Evolutionary conservation across 2,329 filamentous ascomycete genomes (phyloP).

Genomic region (Aspergillus fructus): DNA sequence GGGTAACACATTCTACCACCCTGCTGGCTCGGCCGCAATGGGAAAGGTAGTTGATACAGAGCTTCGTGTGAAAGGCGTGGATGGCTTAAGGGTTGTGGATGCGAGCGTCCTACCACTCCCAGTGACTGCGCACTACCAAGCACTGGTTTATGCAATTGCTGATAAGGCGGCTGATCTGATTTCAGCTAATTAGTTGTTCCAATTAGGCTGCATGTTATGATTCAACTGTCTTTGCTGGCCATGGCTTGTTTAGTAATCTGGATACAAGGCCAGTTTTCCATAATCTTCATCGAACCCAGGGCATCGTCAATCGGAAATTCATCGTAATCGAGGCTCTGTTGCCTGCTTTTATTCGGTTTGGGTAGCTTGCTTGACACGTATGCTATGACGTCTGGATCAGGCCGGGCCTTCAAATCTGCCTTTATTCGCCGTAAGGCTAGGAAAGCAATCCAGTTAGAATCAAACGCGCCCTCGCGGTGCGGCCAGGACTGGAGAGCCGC

Average conservation of each 20-base stretch:
- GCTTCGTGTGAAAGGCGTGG: slow-evolving; percentile 12
- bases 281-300: too few relatives aligned
- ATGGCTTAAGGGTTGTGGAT: slow-evolving; percentile 24
- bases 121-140: slow-evolving; percentile 21
- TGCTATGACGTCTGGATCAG: too few relatives aligned
- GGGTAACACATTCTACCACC: slow-evolving; percentile 18
- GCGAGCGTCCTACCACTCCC: slow-evolving; percentile 26
- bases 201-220: neutral
- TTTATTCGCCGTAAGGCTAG: neutral
- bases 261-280: too few relatives aligned
- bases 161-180: slow-evolving; percentile 1
- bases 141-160: slow-evolving; percentile 17
- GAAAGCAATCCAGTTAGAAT: neutral
- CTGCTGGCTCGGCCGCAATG: slow-evolving; percentile 15
- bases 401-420: neutral
- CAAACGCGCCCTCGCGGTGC: slow-evolving; percentile 1
- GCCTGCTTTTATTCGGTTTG: too few relatives aligned
- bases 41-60: slow-evolving; percentile 13
- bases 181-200: neutral
- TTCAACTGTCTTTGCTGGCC: too few relatives aligned
- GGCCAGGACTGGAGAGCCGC: neutral
- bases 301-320: too few relatives aligned
- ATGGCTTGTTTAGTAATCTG: too few relatives aligned
- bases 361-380: too few relatives aligned
- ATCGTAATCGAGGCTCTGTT: too few relatives aligned